A percentile compares a stretch with the other conserved stretches of the same genome.
phyloP scores from a whole-genome alignment of 148 eudicot genomes.

The Limonium bicolor region DNA sequence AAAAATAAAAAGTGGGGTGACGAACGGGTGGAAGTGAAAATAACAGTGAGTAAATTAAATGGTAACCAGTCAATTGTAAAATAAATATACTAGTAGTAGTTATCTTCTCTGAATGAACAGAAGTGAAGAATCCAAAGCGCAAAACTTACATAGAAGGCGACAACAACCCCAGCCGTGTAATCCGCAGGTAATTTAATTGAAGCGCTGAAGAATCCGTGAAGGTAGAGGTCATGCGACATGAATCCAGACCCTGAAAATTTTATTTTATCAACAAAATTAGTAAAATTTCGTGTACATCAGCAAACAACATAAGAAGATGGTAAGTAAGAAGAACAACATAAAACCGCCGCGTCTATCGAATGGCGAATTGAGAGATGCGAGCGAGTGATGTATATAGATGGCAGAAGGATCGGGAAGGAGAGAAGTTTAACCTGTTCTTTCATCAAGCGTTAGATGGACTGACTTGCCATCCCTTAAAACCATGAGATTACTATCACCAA shows the following conservation, averaged over 20 bases:
- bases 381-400: neutral
- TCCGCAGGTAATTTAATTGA: conserved; percentile 18
- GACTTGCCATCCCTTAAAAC: conserved; percentile 72
- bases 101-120: too few relatives aligned
- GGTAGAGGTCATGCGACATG: conserved; percentile 5
- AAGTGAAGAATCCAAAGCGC: too few relatives aligned
- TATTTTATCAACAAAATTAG: neutral
- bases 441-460: conserved; percentile 74
- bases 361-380: too few relatives aligned
- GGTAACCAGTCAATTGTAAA: too few relatives aligned
- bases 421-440: conserved; percentile 65
- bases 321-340: neutral
- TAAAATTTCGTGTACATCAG: neutral
- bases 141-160: conserved; percentile 17
- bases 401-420: neutral
- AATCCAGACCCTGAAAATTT: conserved; percentile 11
- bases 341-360: too few relatives aligned
- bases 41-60: too few relatives aligned
- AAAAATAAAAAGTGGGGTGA: too few relatives aligned
- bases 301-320: neutral
- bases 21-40: too few relatives aligned
- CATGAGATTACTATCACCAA: conserved; percentile 81
- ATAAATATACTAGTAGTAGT: too few relatives aligned
- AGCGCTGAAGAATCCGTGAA: conserved; percentile 18
- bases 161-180: conserved; percentile 24